Evolutionary conservation across 495 filamentous ascomycete genomes (phyloP).

Genomic region (Xylaria scruposa): DNA sequence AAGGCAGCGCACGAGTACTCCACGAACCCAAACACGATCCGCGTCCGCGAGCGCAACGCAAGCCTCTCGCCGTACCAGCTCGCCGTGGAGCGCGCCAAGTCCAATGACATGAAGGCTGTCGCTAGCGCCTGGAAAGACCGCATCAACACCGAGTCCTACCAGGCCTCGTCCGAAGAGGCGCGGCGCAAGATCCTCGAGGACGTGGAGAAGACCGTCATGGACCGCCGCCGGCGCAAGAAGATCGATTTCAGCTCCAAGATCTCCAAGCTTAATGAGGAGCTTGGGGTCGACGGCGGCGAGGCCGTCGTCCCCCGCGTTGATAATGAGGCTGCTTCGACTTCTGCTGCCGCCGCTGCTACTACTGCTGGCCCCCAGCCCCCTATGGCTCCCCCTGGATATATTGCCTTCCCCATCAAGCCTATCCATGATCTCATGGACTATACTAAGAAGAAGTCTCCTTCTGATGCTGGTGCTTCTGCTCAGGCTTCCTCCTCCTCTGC

Average conservation of each 20-base stretch:
- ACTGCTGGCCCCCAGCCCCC: not conserved
- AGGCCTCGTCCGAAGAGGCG: not conserved
- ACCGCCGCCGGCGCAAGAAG: conserved; percentile 18
- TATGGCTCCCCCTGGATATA: conserved; percentile 3
- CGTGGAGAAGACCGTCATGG: not conserved
- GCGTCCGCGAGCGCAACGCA: conserved; percentile 8
- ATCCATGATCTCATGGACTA: not conserved
- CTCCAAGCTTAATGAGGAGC: not conserved
- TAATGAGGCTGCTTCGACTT: no score
- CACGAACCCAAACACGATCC: conserved; percentile 15
- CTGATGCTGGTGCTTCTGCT: not conserved
- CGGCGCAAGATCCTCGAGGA: not conserved
- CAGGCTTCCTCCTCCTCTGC: not conserved
- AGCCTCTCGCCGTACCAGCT: not conserved
- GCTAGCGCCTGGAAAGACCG: conserved; percentile 10
- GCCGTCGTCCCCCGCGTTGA: not conserved
- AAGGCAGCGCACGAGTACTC: conserved; percentile 18
- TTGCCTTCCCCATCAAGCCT: not conserved
- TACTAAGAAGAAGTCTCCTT: not conserved
- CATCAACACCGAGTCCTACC: conserved; percentile 1
- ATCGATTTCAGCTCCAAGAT: conserved; percentile 17
- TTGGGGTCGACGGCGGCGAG: not conserved
- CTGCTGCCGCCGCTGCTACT: no score
- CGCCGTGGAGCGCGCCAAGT: conserved; percentile 13
- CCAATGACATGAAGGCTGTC: conserved; percentile 17